Base-by-base conservation (phyloP, 139 green algal species). In the Tetratostichococcus sp. region DNA sequence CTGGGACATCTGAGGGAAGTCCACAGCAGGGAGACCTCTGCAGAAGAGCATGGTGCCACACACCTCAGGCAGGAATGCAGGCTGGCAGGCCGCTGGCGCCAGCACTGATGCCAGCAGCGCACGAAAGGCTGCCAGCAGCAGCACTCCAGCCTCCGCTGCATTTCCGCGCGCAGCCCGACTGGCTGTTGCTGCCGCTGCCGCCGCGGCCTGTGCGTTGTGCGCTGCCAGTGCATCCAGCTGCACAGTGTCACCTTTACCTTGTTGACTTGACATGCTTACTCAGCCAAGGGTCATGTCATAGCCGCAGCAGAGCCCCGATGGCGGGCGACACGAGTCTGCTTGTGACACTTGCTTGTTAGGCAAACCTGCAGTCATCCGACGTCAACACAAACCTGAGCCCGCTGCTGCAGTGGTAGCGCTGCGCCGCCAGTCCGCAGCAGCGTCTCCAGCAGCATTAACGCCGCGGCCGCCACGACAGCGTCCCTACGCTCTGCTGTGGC, bases 31-130 rank as follows among this genome's bases (percentile, higher is more conserved):
- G n/a, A n/a, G n/a, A n/a, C n/a, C n/a, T n/a, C n/a, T 62, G 14
- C 14, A n/a, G 19, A 25, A 62, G 50, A 62, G 11, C 50, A 62
- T 28, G 4, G 50, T 5, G 50, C 11, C 62, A 19, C 5, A 16
- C 28, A 34, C 86, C 22, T 80, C 59, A 1, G 79, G 35, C 19
- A 92, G 77, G 76, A 86, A 84, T 4, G 79, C 75, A 19, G 82
- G 86, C 2, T 79, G 77, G 70, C 85, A 79, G 23, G 71, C 62
- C 33, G 39, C 71, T 0, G 87, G 85, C 67, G 83, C 83, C 70
- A 89, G 76, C 71, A 91, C 66, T 19, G 80, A 87, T 0, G 84
- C 78, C 31, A 88, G 70, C 59, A 92, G 84, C n/a, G 82, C 79
- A 26, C 69, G 66, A 16, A 78, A 69, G 5, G 87, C 81, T 5